phyloP scores from a whole-genome alignment of 179 eudicot species.

The Nepenthes alata region DNA sequence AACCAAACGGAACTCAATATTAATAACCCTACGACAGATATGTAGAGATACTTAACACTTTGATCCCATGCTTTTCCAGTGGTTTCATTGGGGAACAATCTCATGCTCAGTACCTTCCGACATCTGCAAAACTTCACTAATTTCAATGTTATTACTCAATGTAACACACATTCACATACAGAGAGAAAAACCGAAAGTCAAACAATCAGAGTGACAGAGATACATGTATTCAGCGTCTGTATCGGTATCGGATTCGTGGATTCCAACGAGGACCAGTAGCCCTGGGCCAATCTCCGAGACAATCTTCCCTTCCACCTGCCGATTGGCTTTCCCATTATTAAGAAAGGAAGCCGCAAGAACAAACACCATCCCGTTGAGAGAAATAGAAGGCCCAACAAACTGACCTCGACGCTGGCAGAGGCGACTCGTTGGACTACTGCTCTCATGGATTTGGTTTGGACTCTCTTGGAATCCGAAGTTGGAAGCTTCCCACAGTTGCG shows the following conservation, averaged over 20 bases:
- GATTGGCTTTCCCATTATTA: neutral
- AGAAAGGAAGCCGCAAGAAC: neutral
- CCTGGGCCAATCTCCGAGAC: conserved; percentile 91
- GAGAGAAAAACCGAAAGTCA: neutral
- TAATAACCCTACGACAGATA: neutral
- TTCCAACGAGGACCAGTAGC: conserved; percentile 65
- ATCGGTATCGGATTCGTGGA: conserved; percentile 63
- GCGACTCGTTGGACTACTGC: conserved; percentile 81
- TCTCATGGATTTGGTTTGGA: conserved; percentile 46
- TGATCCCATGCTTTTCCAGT: conserved; percentile 81
- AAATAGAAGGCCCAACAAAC: neutral
- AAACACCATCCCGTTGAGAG: neutral
- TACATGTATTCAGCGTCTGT: conserved; percentile 76
- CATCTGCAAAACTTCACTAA: conserved; percentile 35
- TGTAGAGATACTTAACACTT: conserved; percentile 27
- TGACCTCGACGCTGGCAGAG: conserved; percentile 83
- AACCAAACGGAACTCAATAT: too few species aligned
- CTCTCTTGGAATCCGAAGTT: neutral
- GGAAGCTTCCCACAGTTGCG: neutral
- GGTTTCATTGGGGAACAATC: conserved; percentile 69
- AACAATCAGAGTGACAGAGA: neutral
- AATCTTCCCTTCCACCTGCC: conserved; percentile 73
- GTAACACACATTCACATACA: neutral
- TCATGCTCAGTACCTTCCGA: conserved; percentile 86
- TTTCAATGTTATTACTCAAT: neutral